A percentile compares a stretch with the other conserved stretches of the same genome.
phyloP scores from a whole-genome alignment of 345 rosid genomes.

The Conringia planisiliqua region DNA sequence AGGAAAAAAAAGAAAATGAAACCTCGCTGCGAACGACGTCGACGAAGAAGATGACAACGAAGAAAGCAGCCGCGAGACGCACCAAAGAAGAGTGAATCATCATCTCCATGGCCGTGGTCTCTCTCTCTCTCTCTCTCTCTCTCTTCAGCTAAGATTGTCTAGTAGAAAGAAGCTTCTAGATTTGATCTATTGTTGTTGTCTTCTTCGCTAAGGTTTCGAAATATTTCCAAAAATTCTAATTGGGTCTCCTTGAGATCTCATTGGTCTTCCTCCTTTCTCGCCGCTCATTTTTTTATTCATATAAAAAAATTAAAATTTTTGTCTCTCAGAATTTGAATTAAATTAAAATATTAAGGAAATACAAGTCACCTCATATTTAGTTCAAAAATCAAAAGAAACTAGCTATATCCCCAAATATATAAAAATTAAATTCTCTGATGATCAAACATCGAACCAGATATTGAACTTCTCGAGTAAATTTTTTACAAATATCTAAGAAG shows the following conservation, averaged over 20 bases:
- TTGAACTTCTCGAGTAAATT: background rate
- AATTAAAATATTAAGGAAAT: too few relatives aligned
- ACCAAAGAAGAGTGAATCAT: background rate
- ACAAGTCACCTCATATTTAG: too few relatives aligned
- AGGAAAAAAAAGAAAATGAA: background rate
- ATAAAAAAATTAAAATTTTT: too few relatives aligned
- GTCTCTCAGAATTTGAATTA: too few relatives aligned
- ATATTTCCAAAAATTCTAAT: background rate
- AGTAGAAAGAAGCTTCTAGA: background rate
- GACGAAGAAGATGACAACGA: conserved; percentile 39
- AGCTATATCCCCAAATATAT: too few relatives aligned
- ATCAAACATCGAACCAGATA: background rate
- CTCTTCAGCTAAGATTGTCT: too few relatives aligned
- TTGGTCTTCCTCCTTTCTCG: conserved; percentile 25
- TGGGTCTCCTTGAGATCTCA: conserved; percentile 10
- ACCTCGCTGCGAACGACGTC: conserved; percentile 35
- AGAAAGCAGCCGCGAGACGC: conserved; percentile 32
- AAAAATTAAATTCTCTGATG: background rate
- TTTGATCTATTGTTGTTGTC: conserved; percentile 7
- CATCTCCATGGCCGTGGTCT: background rate
- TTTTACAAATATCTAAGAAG: background rate
- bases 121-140: too few relatives aligned
- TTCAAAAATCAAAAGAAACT: too few relatives aligned
- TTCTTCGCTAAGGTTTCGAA: conserved; percentile 31
- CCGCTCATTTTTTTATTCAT: background rate